Evolutionary conservation across 805 yeast species (phyloP), one percentile per base, ranked within the genome.

Genomic region (Saccharomycopsis fermentans): DNA sequence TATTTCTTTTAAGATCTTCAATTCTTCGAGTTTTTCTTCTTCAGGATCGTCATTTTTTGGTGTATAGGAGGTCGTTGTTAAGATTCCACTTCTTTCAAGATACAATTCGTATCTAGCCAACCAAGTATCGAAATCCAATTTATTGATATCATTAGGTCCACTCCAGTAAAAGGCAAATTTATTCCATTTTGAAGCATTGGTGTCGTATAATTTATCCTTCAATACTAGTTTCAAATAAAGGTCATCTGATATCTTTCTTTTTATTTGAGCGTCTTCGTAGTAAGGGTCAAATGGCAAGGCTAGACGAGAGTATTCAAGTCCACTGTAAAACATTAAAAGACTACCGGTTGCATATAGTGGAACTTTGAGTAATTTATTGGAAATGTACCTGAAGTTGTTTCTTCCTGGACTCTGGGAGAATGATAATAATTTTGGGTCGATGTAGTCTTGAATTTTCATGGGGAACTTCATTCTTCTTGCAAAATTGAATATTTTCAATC

Each of bases 231-330:
- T 43, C 6, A 43, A 11, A 9, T 21, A 43, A 17, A 43, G 27
- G 24, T 43, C 50, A 43, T 43, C 50, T 3, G 50, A 43, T 11
- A 43, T 8, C n/a, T 43, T 19, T 43, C 50, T 43, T 21, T 43
- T 19, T 21, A 43, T 43, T 21, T 43, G 50, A 19, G 61, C 61
- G 6, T 53, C 61, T 50, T 57, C 63, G 26, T 32, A 53, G n/a
- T 36, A 57, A 4, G 63, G 60, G 39, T 60, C 63, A 48, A 55
- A 60, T 2, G 58, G 60, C 19, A 60, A 24, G 1, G 37, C 24
- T 21, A 60, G 39, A 17, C 63, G 34, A 6, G 52, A 27, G 32
- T 47, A 55, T 34, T 60, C 63, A 27, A 56, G 40, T 14, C 59
- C 59, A 12, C 53, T 27, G 12, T 17, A 24, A 29, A 52, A 51